These are phyloP conservation scores for Ganoderma multipileum DNA, from an alignment of 1,284 basidiomycete species.

Conservation along the genomic window DNA sequence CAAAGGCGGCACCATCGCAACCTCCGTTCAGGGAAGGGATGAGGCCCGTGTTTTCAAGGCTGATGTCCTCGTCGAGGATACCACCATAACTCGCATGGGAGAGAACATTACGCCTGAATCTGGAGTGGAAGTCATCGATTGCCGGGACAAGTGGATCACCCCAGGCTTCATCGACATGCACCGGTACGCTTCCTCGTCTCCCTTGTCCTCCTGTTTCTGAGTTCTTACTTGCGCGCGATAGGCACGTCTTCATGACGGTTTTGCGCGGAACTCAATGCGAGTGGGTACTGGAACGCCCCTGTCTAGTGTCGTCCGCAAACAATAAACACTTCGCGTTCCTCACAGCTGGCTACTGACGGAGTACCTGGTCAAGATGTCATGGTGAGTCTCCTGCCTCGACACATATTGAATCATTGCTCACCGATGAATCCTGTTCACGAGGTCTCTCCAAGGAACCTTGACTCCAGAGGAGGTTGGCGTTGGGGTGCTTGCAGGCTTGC, in stretches of 20 bases:
- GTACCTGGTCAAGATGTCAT: constrained; percentile 40
- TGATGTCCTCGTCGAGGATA: constrained; percentile 40
- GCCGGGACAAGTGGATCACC: constrained; percentile 41
- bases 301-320: no score
- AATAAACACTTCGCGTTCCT: not conserved
- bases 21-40: constrained; percentile 34
- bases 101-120: constrained; percentile 31
- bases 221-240: constrained; percentile 8
- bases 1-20: constrained; percentile 39
- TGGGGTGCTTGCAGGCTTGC: constrained; percentile 42
- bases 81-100: constrained; percentile 36
- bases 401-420: not conserved
- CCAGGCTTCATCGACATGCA: constrained; percentile 44
- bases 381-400: constrained; percentile 23
- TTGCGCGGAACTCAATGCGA: constrained; percentile 40
- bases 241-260: constrained; percentile 42
- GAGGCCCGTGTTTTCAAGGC: constrained; percentile 34
- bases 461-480: constrained; percentile 41
- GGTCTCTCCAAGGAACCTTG: constrained; percentile 36
- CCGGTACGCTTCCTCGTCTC: constrained; percentile 28
- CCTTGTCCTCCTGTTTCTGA: not conserved
- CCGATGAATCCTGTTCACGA: constrained; percentile 4
- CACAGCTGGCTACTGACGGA: constrained; percentile 40
- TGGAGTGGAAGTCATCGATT: constrained; percentile 38
- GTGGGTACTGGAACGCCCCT: constrained; percentile 26